These are phyloP conservation scores for Plectosphaerella sp. DNA, from an alignment of 2,329 filamentous ascomycete genomes.

Conservation along the genomic window DNA sequence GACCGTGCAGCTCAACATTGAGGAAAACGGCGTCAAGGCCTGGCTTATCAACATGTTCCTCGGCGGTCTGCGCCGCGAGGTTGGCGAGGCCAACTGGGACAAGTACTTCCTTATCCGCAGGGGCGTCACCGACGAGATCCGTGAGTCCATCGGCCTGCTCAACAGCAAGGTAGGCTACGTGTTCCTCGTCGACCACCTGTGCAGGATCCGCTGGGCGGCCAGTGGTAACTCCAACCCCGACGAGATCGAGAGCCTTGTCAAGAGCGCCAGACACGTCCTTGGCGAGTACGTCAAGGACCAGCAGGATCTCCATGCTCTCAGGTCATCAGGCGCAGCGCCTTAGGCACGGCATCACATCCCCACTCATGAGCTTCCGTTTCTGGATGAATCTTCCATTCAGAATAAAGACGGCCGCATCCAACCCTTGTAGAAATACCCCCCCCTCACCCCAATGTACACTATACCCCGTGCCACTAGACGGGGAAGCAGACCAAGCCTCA, in stretches of 20 bases:
- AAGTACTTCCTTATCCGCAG: conserved; percentile 58
- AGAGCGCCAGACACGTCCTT: conserved; percentile 58
- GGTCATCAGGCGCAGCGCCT: neutral
- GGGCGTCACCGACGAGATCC: conserved; percentile 56
- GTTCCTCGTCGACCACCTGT: conserved; percentile 83
- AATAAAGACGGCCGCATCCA: conserved; percentile 10
- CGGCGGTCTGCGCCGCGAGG: conserved; percentile 43
- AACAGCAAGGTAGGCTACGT: conserved; percentile 94
- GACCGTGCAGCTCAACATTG: conserved; percentile 80
- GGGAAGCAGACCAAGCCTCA: neutral
- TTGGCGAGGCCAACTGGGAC: conserved; percentile 49
- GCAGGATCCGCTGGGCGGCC: conserved; percentile 90
- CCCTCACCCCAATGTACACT: neutral
- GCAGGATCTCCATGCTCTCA: conserved; percentile 1
- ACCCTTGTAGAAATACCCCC: neutral
- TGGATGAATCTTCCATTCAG: conserved; percentile 8
- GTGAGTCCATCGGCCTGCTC: conserved; percentile 63
- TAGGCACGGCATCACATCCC: neutral
- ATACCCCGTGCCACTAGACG: neutral
- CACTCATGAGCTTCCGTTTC: neutral
- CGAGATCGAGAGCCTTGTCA: conserved; percentile 64
- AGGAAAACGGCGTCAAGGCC: conserved; percentile 70
- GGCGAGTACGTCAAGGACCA: conserved; percentile 47
- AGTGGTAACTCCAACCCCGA: conserved; percentile 64
- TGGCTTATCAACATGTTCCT: conserved; percentile 55